Percentiles rank a stretch among this genome's conserved stretches.
phyloP scores from a whole-genome alignment of 495 filamentous ascomycete genomes.

The Neurospora sp. region DNA sequence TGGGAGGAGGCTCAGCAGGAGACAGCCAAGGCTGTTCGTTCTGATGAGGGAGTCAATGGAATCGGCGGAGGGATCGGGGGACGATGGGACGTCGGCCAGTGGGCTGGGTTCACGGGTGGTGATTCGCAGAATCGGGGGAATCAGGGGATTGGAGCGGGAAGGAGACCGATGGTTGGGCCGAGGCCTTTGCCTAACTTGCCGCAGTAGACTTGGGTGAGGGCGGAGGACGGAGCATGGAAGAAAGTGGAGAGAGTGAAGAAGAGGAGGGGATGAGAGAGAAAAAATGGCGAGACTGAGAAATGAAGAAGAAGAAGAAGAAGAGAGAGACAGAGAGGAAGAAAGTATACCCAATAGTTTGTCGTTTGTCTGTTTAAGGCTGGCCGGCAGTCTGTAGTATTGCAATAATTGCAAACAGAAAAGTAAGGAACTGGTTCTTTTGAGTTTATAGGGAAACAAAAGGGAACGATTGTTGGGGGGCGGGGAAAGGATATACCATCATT shows the following conservation, averaged over 20 bases:
- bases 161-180: constrained; percentile 72
- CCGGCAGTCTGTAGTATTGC: neutral
- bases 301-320: too few relatives aligned
- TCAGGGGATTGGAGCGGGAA: constrained; percentile 60
- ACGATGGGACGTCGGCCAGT: constrained; percentile 82
- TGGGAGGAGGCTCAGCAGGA: constrained; percentile 90
- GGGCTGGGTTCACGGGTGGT: constrained; percentile 70
- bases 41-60: constrained; percentile 39
- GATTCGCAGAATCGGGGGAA: constrained; percentile 70
- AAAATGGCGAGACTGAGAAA: too few relatives aligned
- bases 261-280: neutral
- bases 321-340: neutral
- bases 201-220: constrained; percentile 3
- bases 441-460: neutral
- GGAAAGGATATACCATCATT: neutral
- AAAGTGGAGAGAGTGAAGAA: neutral
- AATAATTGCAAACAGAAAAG: neutral
- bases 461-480: neutral
- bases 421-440: neutral
- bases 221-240: neutral
- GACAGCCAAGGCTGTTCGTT: constrained; percentile 46
- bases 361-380: neutral
- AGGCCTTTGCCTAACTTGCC: constrained; percentile 47
- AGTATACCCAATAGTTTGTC: neutral
- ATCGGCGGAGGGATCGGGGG: constrained; percentile 48